Evolutionary conservation across 768 basidiomycete species (phyloP).

Genomic region (Leccinum olivaceopallidum): DNA sequence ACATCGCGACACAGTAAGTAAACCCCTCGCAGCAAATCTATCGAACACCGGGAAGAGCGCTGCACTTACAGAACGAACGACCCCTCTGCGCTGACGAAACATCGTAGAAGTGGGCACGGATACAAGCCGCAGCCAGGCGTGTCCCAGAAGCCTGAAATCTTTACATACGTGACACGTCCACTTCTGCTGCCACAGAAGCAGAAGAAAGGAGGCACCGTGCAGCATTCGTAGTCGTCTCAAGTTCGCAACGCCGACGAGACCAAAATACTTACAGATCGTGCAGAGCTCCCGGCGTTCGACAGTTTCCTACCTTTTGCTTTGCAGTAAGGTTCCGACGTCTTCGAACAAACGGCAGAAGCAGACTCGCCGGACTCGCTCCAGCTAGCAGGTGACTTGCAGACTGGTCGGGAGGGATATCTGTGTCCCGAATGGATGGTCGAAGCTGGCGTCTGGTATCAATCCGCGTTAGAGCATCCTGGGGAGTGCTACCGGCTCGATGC

Average conservation of each 20-base stretch:
- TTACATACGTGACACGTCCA: background rate
- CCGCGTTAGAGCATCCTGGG: background rate
- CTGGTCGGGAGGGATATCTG: slow-evolving; percentile 14
- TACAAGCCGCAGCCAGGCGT: slow-evolving; percentile 10
- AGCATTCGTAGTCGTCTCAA: no score
- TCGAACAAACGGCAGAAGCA: no score
- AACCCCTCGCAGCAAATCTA: background rate
- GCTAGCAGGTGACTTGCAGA: background rate
- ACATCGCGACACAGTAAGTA: slow-evolving; percentile 17
- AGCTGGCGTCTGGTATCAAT: slow-evolving; percentile 11
- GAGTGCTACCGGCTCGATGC: background rate
- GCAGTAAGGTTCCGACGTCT: no score
- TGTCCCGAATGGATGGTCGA: slow-evolving; percentile 27
- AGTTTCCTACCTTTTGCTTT: no score
- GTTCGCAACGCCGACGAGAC: no score
- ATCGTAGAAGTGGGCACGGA: slow-evolving; percentile 8
- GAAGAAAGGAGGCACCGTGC: no score
- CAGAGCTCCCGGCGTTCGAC: no score
- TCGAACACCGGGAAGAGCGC: background rate
- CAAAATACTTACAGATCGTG: no score
- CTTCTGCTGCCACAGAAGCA: no score
- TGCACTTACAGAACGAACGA: slow-evolving; percentile 20
- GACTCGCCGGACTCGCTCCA: no score
- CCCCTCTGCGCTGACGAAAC: no score
- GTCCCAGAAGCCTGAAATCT: no score